A percentile compares a stretch with the other conserved stretches of the same genome.
These are phyloP conservation scores for Graphilbum sp. DNA, from an alignment of 2,329 filamentous ascomycete species.

Conservation along the genomic window DNA sequence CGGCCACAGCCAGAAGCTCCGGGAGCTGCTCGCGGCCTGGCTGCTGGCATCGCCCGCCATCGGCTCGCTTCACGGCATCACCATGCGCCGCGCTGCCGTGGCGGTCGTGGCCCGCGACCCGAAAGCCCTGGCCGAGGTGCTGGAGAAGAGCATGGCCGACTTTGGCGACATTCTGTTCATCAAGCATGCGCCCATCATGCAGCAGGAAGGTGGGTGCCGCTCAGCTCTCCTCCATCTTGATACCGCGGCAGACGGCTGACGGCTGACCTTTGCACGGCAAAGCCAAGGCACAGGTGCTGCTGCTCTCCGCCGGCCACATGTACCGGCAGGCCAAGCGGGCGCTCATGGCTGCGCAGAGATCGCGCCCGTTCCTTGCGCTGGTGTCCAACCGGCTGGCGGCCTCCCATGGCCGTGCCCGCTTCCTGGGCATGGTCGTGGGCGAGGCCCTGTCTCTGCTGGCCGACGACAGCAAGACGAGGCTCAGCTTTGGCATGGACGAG, in stretches of 20 bases:
- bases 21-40: slow-evolving; percentile 44
- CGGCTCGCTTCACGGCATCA: slow-evolving; percentile 45
- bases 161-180: slow-evolving; percentile 84
- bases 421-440: slow-evolving; percentile 78
- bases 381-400: slow-evolving; percentile 75
- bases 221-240: not conserved
- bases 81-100: slow-evolving; percentile 50
- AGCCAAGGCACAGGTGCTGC: slow-evolving; percentile 67
- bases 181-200: slow-evolving; percentile 64
- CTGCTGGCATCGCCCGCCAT: slow-evolving; percentile 47
- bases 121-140: slow-evolving; percentile 33
- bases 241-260: no score
- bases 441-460: slow-evolving; percentile 50
- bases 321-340: slow-evolving; percentile 48
- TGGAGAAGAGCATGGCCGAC: slow-evolving; percentile 53
- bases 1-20: slow-evolving; percentile 28
- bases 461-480: slow-evolving; percentile 51
- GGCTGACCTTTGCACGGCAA: not conserved
- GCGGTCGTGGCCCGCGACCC: slow-evolving; percentile 37
- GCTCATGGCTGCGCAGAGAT: slow-evolving; percentile 52
- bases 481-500: slow-evolving; percentile 77
- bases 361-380: slow-evolving; percentile 55
- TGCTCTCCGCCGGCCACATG: slow-evolving; percentile 63
- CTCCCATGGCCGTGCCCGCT: slow-evolving; percentile 57
- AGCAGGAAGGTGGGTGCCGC: slow-evolving; percentile 61